Evolutionary conservation across 2,329 filamentous ascomycete genomes (phyloP).

Genomic region (Hypoxylon rubiginosum): DNA sequence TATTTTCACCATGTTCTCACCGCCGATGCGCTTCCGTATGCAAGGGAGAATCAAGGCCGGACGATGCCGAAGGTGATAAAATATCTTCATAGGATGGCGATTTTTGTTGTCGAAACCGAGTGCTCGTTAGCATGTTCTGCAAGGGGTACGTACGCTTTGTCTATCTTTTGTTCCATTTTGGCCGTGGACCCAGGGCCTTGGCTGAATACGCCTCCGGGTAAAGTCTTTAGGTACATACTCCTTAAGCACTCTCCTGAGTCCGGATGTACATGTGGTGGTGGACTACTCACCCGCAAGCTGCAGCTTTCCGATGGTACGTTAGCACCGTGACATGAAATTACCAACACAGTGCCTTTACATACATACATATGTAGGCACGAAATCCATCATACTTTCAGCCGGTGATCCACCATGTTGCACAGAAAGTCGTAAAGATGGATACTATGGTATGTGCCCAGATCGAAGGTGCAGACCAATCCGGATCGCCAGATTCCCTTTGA

Average conservation of each 20-base stretch:
- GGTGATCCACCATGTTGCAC: conserved; percentile 35
- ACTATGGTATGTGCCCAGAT: conserved; percentile 12
- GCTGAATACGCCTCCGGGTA: conserved; percentile 36
- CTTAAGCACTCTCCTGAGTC: not conserved
- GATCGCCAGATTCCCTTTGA: conserved; percentile 20
- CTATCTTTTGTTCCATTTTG: conserved; percentile 32
- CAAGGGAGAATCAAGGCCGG: not conserved
- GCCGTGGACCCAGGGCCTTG: conserved; percentile 14
- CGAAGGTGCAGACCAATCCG: conserved; percentile 27
- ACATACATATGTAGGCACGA: not conserved
- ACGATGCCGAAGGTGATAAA: not conserved
- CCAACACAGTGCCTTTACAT: conserved; percentile 28
- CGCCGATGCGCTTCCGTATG: conserved; percentile 14
- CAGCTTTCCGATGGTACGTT: conserved; percentile 42
- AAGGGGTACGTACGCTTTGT: conserved; percentile 38
- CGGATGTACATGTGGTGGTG: conserved; percentile 29
- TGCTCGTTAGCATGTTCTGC: conserved; percentile 12
- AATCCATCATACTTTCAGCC: conserved; percentile 33
- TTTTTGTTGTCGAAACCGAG: conserved; percentile 28
- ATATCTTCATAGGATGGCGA: conserved; percentile 15
- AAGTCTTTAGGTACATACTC: conserved; percentile 31
- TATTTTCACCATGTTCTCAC: conserved; percentile 40
- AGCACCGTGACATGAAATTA: conserved; percentile 34
- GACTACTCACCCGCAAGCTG: conserved; percentile 42
- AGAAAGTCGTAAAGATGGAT: conserved; percentile 37